A percentile compares a stretch with the other conserved stretches of the same genome.
These are phyloP conservation scores for Fusarium zealandicum DNA, from an alignment of 2,329 filamentous ascomycete genomes.

Conservation along the genomic window DNA sequence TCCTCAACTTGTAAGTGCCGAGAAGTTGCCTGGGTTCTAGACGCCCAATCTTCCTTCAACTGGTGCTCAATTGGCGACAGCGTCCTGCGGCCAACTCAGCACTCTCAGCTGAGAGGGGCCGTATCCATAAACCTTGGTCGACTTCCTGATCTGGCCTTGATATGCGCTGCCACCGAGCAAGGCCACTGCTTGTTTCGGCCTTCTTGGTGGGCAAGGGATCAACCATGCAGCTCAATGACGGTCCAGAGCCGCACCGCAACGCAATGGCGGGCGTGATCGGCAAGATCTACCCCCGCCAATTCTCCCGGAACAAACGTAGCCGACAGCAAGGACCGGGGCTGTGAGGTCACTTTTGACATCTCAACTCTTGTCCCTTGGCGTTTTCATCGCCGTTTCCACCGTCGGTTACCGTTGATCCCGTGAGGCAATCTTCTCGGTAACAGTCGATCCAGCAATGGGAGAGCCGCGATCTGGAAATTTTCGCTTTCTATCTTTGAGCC, in stretches of 20 bases:
- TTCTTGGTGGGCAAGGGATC: constrained; percentile 1
- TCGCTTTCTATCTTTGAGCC: background rate
- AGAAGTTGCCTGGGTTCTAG: constrained; percentile 12
- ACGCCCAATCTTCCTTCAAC: constrained; percentile 9
- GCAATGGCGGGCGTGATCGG: constrained; percentile 34
- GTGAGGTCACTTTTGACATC: constrained; percentile 23
- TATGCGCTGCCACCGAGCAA: constrained; percentile 1
- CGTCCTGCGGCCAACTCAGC: constrained; percentile 17
- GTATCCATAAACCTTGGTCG: constrained; percentile 1
- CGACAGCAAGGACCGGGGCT: constrained; percentile 28
- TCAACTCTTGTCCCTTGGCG: constrained; percentile 5
- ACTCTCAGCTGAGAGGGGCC: constrained; percentile 22
- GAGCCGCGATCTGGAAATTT: background rate
- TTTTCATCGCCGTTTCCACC: constrained; percentile 2
- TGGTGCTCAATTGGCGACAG: constrained; percentile 29
- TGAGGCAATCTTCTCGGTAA: background rate
- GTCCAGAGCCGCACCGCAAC: constrained; percentile 34
- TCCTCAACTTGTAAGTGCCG: constrained; percentile 26
- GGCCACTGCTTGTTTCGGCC: constrained; percentile 12
- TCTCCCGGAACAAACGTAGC: constrained; percentile 31
- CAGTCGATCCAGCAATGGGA: background rate
- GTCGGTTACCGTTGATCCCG: background rate
- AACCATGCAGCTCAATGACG: constrained; percentile 13
- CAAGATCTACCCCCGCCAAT: constrained; percentile 41
- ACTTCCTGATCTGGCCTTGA: constrained; percentile 20